Conservation (phyloP, 495 filamentous ascomycete genomes). For the Podospora bellae-mahoneyi region DNA sequence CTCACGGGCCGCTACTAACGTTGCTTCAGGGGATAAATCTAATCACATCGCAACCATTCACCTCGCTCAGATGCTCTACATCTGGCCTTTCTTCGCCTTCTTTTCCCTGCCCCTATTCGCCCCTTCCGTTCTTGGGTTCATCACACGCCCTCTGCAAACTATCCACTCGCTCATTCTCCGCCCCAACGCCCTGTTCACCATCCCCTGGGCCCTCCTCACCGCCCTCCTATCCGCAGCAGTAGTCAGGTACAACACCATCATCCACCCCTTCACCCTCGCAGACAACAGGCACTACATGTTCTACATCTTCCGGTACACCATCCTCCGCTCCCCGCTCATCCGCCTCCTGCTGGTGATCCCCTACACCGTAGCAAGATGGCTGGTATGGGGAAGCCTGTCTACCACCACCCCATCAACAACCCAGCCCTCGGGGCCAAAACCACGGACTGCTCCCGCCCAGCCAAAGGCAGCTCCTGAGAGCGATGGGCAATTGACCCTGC, state of each 20-base stretch:
- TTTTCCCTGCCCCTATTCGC: conserved; percentile 80
- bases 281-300: conserved; percentile 98
- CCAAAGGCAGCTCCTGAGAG: background rate
- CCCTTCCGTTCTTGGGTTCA: conserved; percentile 37
- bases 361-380: conserved; percentile 53
- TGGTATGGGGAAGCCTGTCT: conserved; percentile 54
- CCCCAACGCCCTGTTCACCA: conserved; percentile 12
- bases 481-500: background rate
- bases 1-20: background rate
- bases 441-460: background rate
- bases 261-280: conserved; percentile 93
- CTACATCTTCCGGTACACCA: conserved; percentile 86
- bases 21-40: conserved; percentile 71
- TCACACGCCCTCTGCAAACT: conserved; percentile 13
- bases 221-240: conserved; percentile 39
- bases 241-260: conserved; percentile 80
- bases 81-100: conserved; percentile 84
- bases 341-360: conserved; percentile 63
- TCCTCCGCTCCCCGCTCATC: conserved; percentile 57
- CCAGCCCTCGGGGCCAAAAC: background rate
- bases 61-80: conserved; percentile 88
- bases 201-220: conserved; percentile 26
- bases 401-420: conserved; percentile 7
- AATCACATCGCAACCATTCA: conserved; percentile 90
- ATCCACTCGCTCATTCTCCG: conserved; percentile 12